Base-by-base conservation (phyloP, 805 yeast genomes). In the Candida easanensis region DNA sequence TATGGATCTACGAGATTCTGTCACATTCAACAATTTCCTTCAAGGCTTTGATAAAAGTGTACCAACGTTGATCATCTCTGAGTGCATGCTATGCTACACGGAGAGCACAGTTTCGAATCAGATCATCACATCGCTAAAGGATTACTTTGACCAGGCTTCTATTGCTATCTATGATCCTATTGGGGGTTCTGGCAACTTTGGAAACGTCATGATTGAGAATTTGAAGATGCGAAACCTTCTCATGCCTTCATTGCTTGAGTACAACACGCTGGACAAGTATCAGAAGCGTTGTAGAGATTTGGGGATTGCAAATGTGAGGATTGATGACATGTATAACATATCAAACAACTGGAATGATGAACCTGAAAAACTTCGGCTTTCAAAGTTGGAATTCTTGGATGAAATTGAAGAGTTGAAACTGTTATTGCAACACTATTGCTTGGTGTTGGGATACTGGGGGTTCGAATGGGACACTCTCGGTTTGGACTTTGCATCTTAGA, bases 81-180 rank as follows among this genome's bases (percentile, higher is more conserved):
- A 79, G 56, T 79, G 84, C 56, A 77, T 74, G 30, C 56, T 79
- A 14, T 79, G 85, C 52, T 79, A 79, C 55, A 53, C 74, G 40
- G 62, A 69, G 4, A 71, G 76, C 1, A 49, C 54, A 13, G 73
- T 68, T 11, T 69, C 79, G 18, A 57, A 58, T n/a, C 21, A 36
- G 4, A 62, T 76, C 17, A 62, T 79, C 13, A 46, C 53, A 10
- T 56, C 61, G 20, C 57, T 77, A 53, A 49, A 53, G 14, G 30
- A 44, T 0, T 20, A 22, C 9, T 64, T 69, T 46, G 10, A 25
- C 2, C 22, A 33, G 32, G 38, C 53, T 20, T 56, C 46, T 49
- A 47, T 66, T 49, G 52, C 74, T 5, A 69, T 79, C 50, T 79
- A 79, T 58, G 85, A 79, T 49, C 85, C 85, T 4, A 75, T 79